These are phyloP conservation scores for Lactuca sativa DNA, from an alignment of 129 eudicot species.

Conservation along the genomic window DNA sequence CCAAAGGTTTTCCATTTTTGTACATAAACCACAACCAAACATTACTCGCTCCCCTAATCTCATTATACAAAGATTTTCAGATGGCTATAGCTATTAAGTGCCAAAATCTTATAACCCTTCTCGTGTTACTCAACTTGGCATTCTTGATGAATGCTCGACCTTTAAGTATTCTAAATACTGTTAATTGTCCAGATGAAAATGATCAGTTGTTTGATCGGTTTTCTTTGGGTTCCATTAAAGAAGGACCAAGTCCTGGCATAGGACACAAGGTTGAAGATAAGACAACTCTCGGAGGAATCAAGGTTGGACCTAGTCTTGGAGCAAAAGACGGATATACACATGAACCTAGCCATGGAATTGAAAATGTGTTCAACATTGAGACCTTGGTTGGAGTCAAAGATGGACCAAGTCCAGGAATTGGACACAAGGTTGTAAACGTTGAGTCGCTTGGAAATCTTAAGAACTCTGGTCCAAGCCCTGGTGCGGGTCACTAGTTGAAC, in stretches of 20 bases:
- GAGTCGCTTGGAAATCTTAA: conserved; percentile 31
- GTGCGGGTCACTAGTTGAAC: conserved; percentile 32
- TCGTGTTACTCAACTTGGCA: conserved; percentile 27
- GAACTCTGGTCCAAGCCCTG: conserved; percentile 43
- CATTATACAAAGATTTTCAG: not conserved
- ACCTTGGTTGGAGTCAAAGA: conserved; percentile 30
- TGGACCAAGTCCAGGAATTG: conserved; percentile 37
- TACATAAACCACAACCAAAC: conserved; percentile 22
- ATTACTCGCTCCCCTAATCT: not conserved
- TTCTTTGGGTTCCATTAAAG: conserved; percentile 36
- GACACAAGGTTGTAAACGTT: conserved; percentile 24
- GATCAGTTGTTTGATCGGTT: not conserved
- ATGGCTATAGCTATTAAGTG: conserved; percentile 9
- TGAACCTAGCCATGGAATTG: conserved; percentile 9
- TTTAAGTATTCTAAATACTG: conserved; percentile 9
- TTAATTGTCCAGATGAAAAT: conserved; percentile 16
- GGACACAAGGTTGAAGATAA: conserved; percentile 29
- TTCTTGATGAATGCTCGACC: conserved; percentile 24
- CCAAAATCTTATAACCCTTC: conserved; percentile 12
- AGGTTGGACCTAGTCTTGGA: conserved; percentile 27
- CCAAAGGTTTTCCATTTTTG: conserved; percentile 1
- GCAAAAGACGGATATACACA: not conserved
- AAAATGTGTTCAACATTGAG: not conserved
- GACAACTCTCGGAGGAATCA: conserved; percentile 34
- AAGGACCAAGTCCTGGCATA: conserved; percentile 35